These are phyloP conservation scores for Spencermartinsiella europaea DNA, from an alignment of 805 yeast genomes.

Conservation along the genomic window DNA sequence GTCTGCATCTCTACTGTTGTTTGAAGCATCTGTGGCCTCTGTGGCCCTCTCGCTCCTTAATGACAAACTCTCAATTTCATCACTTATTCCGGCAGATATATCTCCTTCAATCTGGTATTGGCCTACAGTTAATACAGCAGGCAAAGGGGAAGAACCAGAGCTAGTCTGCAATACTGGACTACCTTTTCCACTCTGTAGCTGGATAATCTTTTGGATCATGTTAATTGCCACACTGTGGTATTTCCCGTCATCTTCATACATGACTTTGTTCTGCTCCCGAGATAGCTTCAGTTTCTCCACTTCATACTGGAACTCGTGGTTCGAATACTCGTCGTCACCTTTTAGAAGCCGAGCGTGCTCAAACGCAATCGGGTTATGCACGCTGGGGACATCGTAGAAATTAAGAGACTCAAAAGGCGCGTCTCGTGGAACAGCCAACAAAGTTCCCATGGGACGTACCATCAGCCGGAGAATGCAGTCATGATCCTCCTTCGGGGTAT, in stretches of 20 bases:
- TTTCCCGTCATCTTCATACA: slow-evolving; percentile 56
- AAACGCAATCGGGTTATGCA: slow-evolving; percentile 4
- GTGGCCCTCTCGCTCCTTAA: too few relatives aligned
- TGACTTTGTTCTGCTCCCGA: slow-evolving; percentile 48
- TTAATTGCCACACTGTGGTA: slow-evolving; percentile 51
- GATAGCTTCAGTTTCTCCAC: slow-evolving; percentile 47
- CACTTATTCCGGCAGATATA: slow-evolving; percentile 1
- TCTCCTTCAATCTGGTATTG: slow-evolving; percentile 8
- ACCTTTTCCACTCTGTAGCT: not conserved
- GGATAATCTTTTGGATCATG: slow-evolving; percentile 42
- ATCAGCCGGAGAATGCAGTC: slow-evolving; percentile 61
- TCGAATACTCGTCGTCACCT: slow-evolving; percentile 53
- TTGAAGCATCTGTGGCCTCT: too few relatives aligned
- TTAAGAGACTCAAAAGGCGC: slow-evolving; percentile 1
- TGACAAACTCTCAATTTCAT: not conserved
- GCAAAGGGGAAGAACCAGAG: not conserved
- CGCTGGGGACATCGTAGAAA: slow-evolving; percentile 12
- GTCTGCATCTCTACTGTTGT: not conserved
- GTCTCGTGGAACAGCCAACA: slow-evolving; percentile 21
- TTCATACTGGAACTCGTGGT: slow-evolving; percentile 56
- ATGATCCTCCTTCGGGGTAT: slow-evolving; percentile 51
- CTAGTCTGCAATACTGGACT: not conserved
- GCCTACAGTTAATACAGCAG: not conserved
- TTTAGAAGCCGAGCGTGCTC: slow-evolving; percentile 64
- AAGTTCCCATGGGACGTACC: slow-evolving; percentile 36